Evolutionary conservation across 345 rosid species (phyloP), one percentile per base, ranked within the genome.

Genomic region (Abelmoschus esculentus): DNA sequence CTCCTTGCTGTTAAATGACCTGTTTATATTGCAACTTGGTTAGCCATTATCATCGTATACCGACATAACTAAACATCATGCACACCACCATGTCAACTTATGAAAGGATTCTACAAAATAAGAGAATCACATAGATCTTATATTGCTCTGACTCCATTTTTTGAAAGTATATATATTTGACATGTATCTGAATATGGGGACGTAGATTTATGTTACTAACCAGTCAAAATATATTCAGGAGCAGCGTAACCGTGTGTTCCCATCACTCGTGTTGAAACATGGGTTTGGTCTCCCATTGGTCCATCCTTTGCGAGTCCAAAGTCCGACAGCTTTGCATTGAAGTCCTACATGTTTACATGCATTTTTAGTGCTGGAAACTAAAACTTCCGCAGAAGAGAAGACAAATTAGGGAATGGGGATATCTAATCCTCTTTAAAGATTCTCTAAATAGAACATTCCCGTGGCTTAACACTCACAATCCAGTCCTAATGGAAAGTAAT

Each of bases 181-280:
- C 49, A 10, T 0, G 14, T 44, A 44, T 44, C 12, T 12, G 13
- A 44, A 44, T 44, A 9, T 11, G 15, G 49, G 4, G 3, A 11
- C 49, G 0, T 31, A 7, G 73, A 53, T 18, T 32, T 40, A 56
- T 15, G 63, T 66, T 34, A 79, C 90, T 79, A 67, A 92, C 98
- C 98, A 58, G 98, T 93, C 96, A 91, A 87, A 50, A 93, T 85
- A 46, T 91, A 93, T 75, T 93, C 98, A 6, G 98, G 98, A 70
- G 98, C 98, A 79, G 98, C 97, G 65, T 93, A 93, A 56, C 98
- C 98, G 31, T 95, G 91, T 44, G 97, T 95, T 36, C 97, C 99
- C 99, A 95, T 95, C 47, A 95, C 96, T 56, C 99, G 87, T 62
- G 99, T 95, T 60, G 99, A 95, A 58, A 95, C 99, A 76, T 95